Evolutionary conservation across 768 basidiomycete genomes (phyloP).

Genomic region (Boletus edulis): DNA sequence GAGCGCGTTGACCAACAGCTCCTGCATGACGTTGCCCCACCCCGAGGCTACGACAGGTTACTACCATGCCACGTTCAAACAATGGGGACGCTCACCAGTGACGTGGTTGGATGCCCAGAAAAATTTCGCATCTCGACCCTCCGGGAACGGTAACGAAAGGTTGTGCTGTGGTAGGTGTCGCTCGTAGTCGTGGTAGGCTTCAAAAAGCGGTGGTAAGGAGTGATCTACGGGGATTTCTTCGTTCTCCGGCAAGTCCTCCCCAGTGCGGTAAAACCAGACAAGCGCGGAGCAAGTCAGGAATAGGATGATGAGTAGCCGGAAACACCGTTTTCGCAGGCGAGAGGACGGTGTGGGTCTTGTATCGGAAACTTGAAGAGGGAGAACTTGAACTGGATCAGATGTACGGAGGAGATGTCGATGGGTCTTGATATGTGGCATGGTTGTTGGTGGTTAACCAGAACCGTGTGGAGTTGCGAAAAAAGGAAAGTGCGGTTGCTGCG

Average conservation of each 20-base stretch:
- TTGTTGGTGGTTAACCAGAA: conserved; percentile 1
- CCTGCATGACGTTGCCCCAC: conserved; percentile 64
- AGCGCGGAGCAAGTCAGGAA: conserved; percentile 12
- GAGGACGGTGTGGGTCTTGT: neutral
- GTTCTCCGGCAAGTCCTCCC: neutral
- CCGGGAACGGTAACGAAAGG: conserved; percentile 36
- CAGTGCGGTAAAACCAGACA: conserved; percentile 13
- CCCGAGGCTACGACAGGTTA: conserved; percentile 40
- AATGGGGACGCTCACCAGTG: conserved; percentile 27
- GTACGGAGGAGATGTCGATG: conserved; percentile 6
- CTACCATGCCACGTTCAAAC: too few relatives aligned
- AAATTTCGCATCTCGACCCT: conserved; percentile 41
- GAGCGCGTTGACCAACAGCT: conserved; percentile 50
- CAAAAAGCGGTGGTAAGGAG: conserved; percentile 44
- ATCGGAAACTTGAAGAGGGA: conserved; percentile 18
- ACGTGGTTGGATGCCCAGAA: conserved; percentile 52
- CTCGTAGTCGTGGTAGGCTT: conserved; percentile 43
- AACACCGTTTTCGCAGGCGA: conserved; percentile 4
- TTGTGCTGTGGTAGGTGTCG: conserved; percentile 46
- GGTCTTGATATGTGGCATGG: conserved; percentile 5
- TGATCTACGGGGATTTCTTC: conserved; percentile 3
- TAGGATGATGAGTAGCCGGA: conserved; percentile 13
- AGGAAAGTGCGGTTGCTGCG: neutral
- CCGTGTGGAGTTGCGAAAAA: too few relatives aligned
- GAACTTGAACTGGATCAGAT: conserved; percentile 3